Evolutionary conservation across 1,139 yeast genomes (phyloP).

Genomic region (Geotrichum cucujoidarum): DNA sequence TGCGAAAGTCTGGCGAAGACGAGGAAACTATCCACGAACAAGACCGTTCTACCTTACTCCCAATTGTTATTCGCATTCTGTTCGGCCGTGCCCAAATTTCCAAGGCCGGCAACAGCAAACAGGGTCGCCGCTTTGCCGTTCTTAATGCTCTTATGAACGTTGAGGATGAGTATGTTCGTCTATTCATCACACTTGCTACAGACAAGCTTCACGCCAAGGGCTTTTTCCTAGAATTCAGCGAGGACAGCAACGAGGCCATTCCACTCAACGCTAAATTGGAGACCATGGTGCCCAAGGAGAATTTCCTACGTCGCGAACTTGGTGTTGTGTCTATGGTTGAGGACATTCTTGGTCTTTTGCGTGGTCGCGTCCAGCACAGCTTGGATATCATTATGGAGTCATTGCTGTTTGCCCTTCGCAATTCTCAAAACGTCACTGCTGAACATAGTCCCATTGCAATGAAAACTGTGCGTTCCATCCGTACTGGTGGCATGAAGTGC

Average conservation of each 20-base stretch:
- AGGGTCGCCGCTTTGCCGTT: slow-evolving; percentile 72
- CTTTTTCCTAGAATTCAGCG: slow-evolving; percentile 36
- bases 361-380: slow-evolving; percentile 51
- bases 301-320: slow-evolving; percentile 47
- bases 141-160: slow-evolving; percentile 65
- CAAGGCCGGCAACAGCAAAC: slow-evolving; percentile 49
- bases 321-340: slow-evolving; percentile 70
- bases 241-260: slow-evolving; percentile 20
- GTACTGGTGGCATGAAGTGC: slow-evolving; percentile 35
- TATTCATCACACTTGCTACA: slow-evolving; percentile 61
- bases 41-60: slow-evolving; percentile 60
- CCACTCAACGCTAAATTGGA: slow-evolving; percentile 14
- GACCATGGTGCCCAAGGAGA: slow-evolving; percentile 10
- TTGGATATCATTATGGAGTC: slow-evolving; percentile 55
- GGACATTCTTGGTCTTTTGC: slow-evolving; percentile 60
- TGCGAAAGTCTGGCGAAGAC: slow-evolving; percentile 45
- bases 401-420: slow-evolving; percentile 51
- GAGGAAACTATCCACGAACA: slow-evolving; percentile 54
- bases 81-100: slow-evolving; percentile 76
- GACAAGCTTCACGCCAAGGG: slow-evolving; percentile 47
- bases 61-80: slow-evolving; percentile 67
- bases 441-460: slow-evolving; percentile 12
- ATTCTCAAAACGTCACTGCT: slow-evolving; percentile 43
- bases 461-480: slow-evolving; percentile 16
- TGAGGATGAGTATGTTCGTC: slow-evolving; percentile 48